phyloP scores from a whole-genome alignment of 1,284 basidiomycete species.

The Apiotrichum porosum region DNA sequence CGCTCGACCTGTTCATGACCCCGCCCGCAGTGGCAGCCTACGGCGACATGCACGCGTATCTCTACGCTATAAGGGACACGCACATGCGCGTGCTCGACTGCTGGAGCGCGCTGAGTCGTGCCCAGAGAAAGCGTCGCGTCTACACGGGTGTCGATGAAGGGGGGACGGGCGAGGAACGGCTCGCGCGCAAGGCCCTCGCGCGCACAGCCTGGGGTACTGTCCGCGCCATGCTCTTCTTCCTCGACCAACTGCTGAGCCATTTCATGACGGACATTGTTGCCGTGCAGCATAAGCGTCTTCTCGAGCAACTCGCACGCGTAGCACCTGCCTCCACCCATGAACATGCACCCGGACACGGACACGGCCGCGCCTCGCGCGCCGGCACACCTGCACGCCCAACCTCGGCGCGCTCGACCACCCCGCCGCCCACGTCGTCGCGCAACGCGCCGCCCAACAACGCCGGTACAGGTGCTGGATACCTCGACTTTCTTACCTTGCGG shows the following conservation, averaged over 20 bases:
- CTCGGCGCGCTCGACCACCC: neutral
- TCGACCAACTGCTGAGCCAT: constrained; percentile 70
- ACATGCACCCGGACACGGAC: too few species aligned
- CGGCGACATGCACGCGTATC: constrained; percentile 70
- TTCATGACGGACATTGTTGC: constrained; percentile 87
- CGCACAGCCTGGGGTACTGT: constrained; percentile 79
- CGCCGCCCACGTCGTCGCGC: neutral
- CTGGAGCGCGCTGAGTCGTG: constrained; percentile 76
- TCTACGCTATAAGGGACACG: constrained; percentile 74
- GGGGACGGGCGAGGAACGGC: constrained; percentile 65
- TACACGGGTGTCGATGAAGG: constrained; percentile 85
- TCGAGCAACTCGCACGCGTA: constrained; percentile 28
- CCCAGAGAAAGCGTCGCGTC: constrained; percentile 69
- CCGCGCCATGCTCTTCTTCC: constrained; percentile 82
- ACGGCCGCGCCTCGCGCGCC: neutral
- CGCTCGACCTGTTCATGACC: constrained; percentile 81
- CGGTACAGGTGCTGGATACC: constrained; percentile 27
- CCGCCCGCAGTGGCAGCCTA: constrained; percentile 68
- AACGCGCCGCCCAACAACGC: neutral
- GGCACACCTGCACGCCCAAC: neutral
- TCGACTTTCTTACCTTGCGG: constrained; percentile 81
- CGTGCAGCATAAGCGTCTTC: constrained; percentile 59
- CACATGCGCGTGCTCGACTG: constrained; percentile 71
- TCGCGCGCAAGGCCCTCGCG: constrained; percentile 56
- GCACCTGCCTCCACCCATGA: neutral